Base-by-base conservation (phyloP, 169 alveolate species). In the Plasmodium inui region DNA sequence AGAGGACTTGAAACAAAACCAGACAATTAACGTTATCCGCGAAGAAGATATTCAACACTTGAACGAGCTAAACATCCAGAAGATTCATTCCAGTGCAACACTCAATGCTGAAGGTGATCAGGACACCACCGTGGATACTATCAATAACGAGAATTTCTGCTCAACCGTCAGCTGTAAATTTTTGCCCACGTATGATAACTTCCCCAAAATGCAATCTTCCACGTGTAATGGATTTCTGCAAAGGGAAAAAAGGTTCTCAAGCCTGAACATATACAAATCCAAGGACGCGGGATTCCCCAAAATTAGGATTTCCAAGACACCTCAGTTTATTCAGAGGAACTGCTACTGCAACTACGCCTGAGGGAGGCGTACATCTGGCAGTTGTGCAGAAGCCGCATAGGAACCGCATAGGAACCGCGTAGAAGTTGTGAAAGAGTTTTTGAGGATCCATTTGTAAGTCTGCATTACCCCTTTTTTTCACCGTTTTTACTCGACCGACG, bases 231-330 rank as follows among this genome's bases (percentile, higher is more conserved):
- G 76, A 57, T 19, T 37, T 39, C 89, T 73, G 34, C 84, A 78
- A 78, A 78, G 82, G 82, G 89, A 89, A 89, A 78, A 79, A 78
- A 76, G 89, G n/a, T 57, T 79, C 46, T 78, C 89, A 34, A 89
- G 71, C 72, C 22, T 79, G 14, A 89, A 26, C 57, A 78, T 78
- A 79, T 89, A 89, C 70, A 80, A 57, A 67, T 55, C 94, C 30
- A 89, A 79, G 3, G 90, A 89, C 8, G 32, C 28, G 9, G 72
- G 76, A 10, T 80, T 89, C 61, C 95, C 95, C n/a, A 91, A 72
- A 81, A 91, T 91, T 41, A 91, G 92, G 39, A 91, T 91, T 46
- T 39, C 92, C 9, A 91, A 82, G 57, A 91, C 95, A 5, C 95
- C 95, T 17, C 84, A 81, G 22, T 7, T 61, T 39, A 67, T 61